Conservation (phyloP, 805 yeast genomes). For the Saturnispora saitoi region DNA sequence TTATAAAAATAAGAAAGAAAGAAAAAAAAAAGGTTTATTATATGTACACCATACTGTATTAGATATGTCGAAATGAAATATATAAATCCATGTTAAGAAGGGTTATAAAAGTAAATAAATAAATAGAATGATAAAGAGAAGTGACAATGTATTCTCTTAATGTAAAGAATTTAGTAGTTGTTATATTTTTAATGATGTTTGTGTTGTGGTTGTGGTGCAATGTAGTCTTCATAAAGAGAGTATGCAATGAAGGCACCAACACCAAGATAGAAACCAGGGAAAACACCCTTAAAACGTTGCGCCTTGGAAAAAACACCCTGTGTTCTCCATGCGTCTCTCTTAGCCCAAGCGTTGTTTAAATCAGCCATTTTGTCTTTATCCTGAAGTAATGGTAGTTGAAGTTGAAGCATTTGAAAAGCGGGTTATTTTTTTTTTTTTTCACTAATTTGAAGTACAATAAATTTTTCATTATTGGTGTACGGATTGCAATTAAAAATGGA, state of each 20-base stretch:
- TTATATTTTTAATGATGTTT: constrained; percentile 1
- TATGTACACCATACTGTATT: background rate
- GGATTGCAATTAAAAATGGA: constrained; percentile 5
- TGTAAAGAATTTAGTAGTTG: background rate
- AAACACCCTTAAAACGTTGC: constrained; percentile 58
- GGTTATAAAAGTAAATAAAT: background rate
- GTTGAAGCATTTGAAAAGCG: background rate
- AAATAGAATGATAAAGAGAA: background rate
- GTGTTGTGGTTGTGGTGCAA: constrained; percentile 24
- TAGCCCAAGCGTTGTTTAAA: constrained; percentile 37
- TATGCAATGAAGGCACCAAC: constrained; percentile 64
- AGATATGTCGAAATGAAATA: background rate
- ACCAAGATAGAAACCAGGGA: constrained; percentile 79
- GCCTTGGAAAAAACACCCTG: constrained; percentile 69
- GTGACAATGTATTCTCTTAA: constrained; percentile 3
- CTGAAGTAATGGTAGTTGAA: background rate
- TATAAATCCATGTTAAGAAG: background rate
- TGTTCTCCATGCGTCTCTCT: constrained; percentile 83
- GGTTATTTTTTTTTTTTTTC: background rate
- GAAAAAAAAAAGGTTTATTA: background rate
- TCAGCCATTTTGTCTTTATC: constrained; percentile 20
- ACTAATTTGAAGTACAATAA: background rate
- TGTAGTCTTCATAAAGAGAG: constrained; percentile 50
- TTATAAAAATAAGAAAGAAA: too few species aligned
- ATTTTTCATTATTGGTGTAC: constrained; percentile 5